phyloP scores from a whole-genome alignment of 108 stramenopile genomes.

The Mediolabrus comicus region DNA sequence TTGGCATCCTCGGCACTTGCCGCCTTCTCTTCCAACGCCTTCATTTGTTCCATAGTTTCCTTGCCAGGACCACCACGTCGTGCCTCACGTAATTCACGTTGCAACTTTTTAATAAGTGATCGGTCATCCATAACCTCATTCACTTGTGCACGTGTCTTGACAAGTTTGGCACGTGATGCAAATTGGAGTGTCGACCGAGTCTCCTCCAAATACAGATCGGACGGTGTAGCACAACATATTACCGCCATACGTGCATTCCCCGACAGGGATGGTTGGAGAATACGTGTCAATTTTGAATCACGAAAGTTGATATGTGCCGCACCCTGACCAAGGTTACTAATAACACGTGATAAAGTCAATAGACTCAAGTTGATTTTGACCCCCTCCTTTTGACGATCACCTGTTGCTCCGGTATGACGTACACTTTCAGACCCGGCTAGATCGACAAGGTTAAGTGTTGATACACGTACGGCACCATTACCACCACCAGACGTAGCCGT shows the following conservation, averaged over 20 bases:
- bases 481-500: background rate
- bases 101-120: conserved; percentile 79
- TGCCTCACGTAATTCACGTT: conserved; percentile 58
- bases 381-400: conserved; percentile 96
- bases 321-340: conserved; percentile 91
- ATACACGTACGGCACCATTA: conserved; percentile 74
- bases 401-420: conserved; percentile 91
- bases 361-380: conserved; percentile 98
- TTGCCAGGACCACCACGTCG: conserved; percentile 29
- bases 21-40: conserved; percentile 54
- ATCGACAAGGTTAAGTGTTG: conserved; percentile 89
- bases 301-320: conserved; percentile 78
- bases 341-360: conserved; percentile 98
- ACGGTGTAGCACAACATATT: conserved; percentile 93
- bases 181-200: conserved; percentile 95
- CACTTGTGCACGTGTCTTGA: conserved; percentile 75
- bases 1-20: conserved; percentile 64
- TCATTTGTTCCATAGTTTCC: conserved; percentile 35
- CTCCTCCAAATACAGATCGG: conserved; percentile 89
- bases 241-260: conserved; percentile 96
- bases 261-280: conserved; percentile 95
- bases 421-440: conserved; percentile 93
- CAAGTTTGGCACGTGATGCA: conserved; percentile 89
- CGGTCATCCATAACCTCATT: conserved; percentile 80
- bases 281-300: conserved; percentile 96